A percentile compares a stretch with the other conserved stretches of the same genome.
Evolutionary conservation across 768 basidiomycete genomes (phyloP).

Genomic region (Lyophyllum shimeji): DNA sequence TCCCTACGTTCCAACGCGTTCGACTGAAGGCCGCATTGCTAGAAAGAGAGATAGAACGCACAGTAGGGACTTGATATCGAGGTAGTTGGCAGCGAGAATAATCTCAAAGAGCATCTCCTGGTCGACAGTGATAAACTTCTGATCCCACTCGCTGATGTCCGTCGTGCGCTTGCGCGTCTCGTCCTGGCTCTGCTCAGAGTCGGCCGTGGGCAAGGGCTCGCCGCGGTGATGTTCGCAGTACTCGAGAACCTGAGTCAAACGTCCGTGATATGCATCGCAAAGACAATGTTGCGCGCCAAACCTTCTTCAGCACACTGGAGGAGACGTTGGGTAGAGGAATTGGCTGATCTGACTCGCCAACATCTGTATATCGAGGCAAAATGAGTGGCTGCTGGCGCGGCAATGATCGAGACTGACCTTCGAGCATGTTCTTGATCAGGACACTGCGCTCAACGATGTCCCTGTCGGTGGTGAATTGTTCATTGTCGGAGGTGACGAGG

Average conservation of each 20-base stretch:
- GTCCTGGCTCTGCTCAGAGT: conserved; percentile 79
- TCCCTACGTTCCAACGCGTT: conserved; percentile 54
- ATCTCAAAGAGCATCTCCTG: conserved; percentile 99
- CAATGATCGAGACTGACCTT: conserved; percentile 58
- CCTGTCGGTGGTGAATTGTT: conserved; percentile 90
- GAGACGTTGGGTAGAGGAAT: conserved; percentile 95
- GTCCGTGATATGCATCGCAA: not conserved
- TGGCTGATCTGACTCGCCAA: conserved; percentile 91
- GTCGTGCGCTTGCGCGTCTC: conserved; percentile 98
- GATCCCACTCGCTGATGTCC: conserved; percentile 99
- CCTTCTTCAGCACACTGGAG: conserved; percentile 92
- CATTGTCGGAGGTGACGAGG: conserved; percentile 93
- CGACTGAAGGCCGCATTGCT: conserved; percentile 1
- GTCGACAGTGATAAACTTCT: conserved; percentile 97
- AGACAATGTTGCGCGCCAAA: conserved; percentile 21
- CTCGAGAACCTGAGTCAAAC: conserved; percentile 75
- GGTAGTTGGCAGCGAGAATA: conserved; percentile 98
- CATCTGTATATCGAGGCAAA: conserved; percentile 53
- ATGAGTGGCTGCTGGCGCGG: conserved; percentile 4
- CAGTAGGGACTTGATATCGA: conserved; percentile 99
- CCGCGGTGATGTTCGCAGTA: conserved; percentile 99
- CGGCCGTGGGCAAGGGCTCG: conserved; percentile 90
- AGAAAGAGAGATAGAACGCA: conserved; percentile 38
- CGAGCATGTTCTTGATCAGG: conserved; percentile 99
- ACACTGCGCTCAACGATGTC: conserved; percentile 94